Evolutionary conservation across 2,329 filamentous ascomycete species (phyloP).

Genomic region (Cladosporium sp.): DNA sequence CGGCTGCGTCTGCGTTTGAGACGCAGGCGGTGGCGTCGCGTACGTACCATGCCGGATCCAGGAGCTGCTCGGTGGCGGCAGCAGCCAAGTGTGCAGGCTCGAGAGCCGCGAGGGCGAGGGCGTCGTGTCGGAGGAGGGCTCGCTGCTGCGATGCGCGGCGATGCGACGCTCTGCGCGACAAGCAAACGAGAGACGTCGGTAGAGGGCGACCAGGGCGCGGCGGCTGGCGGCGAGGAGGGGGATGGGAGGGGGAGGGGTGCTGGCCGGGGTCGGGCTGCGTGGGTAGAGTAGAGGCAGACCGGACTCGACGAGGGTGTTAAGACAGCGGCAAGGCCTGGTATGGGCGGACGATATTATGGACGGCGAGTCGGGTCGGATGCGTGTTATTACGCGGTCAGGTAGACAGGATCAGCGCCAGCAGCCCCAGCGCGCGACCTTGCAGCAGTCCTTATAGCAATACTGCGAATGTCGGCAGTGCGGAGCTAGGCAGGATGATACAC

Average conservation of each 20-base stretch:
- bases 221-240: conserved; percentile 7
- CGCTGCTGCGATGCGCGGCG: conserved; percentile 9
- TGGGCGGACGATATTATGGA: conserved; percentile 7
- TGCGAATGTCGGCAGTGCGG: conserved; percentile 9
- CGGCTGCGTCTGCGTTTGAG: not conserved
- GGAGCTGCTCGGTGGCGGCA: conserved; percentile 13
- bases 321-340: not conserved
- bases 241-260: not conserved
- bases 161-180: not conserved
- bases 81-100: conserved; percentile 1
- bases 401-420: conserved; percentile 10
- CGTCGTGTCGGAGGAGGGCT: not conserved
- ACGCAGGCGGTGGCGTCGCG: conserved; percentile 1
- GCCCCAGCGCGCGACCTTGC: conserved; percentile 9
- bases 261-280: conserved; percentile 1
- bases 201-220: conserved; percentile 10
- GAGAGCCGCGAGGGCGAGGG: not conserved
- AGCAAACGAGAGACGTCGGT: not conserved
- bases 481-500: conserved; percentile 8
- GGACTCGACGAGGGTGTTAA: conserved; percentile 7
- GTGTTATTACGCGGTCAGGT: too few relatives aligned
- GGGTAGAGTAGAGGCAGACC: not conserved
- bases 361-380: not conserved
- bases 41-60: conserved; percentile 13
- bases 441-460: conserved; percentile 10